phyloP scores from a whole-genome alignment of 2,329 filamentous ascomycete species.

The Fusarium gaditjirri region DNA sequence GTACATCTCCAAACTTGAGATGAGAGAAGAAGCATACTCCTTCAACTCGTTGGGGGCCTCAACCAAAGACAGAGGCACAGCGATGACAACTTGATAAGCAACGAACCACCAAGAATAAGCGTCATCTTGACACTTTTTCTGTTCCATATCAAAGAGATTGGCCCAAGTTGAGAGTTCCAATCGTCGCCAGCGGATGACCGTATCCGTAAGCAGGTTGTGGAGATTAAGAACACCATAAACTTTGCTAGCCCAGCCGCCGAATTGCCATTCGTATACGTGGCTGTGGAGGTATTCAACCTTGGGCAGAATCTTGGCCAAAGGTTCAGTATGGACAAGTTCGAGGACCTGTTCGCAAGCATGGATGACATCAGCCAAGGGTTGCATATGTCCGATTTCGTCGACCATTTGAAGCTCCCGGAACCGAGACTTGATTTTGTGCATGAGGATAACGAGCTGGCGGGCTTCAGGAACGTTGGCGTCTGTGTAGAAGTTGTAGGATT shows the following conservation, averaged over 20 bases:
- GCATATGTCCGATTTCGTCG: conserved; percentile 77
- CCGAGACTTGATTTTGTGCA: conserved; percentile 74
- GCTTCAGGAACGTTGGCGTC: conserved; percentile 82
- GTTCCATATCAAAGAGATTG: conserved; percentile 85
- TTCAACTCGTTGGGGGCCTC: conserved; percentile 68
- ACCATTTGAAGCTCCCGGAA: conserved; percentile 77
- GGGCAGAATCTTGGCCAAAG: conserved; percentile 85
- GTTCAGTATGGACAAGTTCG: conserved; percentile 80
- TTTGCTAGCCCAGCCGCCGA: conserved; percentile 83
- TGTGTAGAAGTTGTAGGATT: conserved; percentile 86
- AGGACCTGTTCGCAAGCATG: conserved; percentile 79
- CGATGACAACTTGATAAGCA: conserved; percentile 89
- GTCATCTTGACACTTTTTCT: conserved; percentile 77
- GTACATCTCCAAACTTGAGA: conserved; percentile 83
- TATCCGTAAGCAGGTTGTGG: conserved; percentile 81
- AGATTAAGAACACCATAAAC: conserved; percentile 75
- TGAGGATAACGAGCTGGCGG: conserved; percentile 75
- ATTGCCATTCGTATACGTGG: conserved; percentile 93
- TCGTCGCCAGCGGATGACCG: conserved; percentile 89
- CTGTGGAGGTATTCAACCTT: conserved; percentile 88
- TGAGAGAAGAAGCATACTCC: conserved; percentile 72
- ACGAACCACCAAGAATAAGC: conserved; percentile 96
- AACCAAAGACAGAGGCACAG: conserved; percentile 74
- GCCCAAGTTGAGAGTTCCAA: conserved; percentile 94
- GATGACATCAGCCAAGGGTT: conserved; percentile 81